phyloP scores from a whole-genome alignment of 169 alveolate species.

The Cryptosporidium parvum region DNA sequence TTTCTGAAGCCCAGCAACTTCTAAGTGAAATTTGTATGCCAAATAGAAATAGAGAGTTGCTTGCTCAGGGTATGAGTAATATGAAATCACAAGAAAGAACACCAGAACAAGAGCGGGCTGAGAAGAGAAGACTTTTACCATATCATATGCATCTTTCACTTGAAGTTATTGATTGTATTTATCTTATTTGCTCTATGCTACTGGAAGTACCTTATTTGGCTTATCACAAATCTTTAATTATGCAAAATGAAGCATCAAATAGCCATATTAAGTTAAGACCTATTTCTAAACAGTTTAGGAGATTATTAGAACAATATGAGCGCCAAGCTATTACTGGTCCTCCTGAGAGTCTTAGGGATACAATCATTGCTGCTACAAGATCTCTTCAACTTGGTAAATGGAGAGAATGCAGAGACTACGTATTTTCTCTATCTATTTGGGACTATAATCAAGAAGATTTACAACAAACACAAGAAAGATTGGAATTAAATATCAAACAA shows the following conservation, averaged over 20 bases:
- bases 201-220: conserved; percentile 93
- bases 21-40: conserved; percentile 93
- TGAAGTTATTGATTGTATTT: conserved; percentile 93
- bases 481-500: conserved; percentile 90
- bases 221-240: conserved; percentile 81
- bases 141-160: conserved; percentile 96
- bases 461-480: conserved; percentile 83
- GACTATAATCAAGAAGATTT: conserved; percentile 86
- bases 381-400: conserved; percentile 93
- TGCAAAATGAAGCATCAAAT: conserved; percentile 77
- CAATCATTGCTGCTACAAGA: conserved; percentile 91
- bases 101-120: conserved; percentile 94
- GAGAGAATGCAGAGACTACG: conserved; percentile 91
- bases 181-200: conserved; percentile 93
- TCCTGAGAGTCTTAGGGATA: conserved; percentile 95
- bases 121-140: conserved; percentile 95
- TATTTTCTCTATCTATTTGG: conserved; percentile 87
- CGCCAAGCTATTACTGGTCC: conserved; percentile 94
- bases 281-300: conserved; percentile 90
- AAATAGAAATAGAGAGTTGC: conserved; percentile 92
- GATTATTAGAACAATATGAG: conserved; percentile 93
- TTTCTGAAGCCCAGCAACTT: conserved; percentile 91
- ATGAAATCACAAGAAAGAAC: conserved; percentile 92
- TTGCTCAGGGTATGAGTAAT: conserved; percentile 93
- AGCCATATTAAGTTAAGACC: conserved; percentile 75